Evolutionary conservation across 306 rosid species (phyloP).

Genomic region (Fragaria nilgerrensis): DNA sequence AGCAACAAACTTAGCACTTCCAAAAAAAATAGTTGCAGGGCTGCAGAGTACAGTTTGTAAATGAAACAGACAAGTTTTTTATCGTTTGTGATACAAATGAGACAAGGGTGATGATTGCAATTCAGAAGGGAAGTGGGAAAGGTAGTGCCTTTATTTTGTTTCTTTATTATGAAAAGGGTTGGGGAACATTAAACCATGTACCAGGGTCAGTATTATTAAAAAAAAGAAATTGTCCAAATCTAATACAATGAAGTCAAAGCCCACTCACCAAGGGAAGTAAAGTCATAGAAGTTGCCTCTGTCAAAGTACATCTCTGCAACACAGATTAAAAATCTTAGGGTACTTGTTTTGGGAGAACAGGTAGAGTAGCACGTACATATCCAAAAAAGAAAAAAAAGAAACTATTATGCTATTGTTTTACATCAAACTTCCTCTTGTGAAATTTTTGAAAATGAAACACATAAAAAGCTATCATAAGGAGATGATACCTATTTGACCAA

Average conservation of each 20-base stretch:
- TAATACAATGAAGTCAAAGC: conserved; percentile 18
- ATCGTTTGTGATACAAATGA: neutral
- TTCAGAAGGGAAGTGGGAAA: neutral
- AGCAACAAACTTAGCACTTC: conserved; percentile 12
- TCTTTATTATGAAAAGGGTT: neutral
- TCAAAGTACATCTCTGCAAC: conserved; percentile 95
- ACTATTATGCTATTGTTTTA: neutral
- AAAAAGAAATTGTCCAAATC: conserved; percentile 3
- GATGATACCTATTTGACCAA: conserved; percentile 86
- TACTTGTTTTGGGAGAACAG: neutral
- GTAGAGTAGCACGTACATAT: neutral
- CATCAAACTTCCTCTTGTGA: neutral
- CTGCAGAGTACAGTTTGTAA: neutral
- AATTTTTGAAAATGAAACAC: neutral
- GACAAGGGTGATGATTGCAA: neutral
- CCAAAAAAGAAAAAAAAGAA: neutral
- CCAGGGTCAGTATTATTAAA: neutral
- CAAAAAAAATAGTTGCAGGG: neutral
- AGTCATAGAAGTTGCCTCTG: conserved; percentile 94
- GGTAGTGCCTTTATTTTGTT: neutral
- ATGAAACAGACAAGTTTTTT: neutral
- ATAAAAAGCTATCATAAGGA: conserved; percentile 15
- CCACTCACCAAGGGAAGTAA: conserved; percentile 91
- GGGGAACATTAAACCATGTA: neutral
- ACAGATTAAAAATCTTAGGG: conserved; percentile 26